Conservation (phyloP, 2,329 filamentous ascomycete genomes). For the Colletotrichum navitas region DNA sequence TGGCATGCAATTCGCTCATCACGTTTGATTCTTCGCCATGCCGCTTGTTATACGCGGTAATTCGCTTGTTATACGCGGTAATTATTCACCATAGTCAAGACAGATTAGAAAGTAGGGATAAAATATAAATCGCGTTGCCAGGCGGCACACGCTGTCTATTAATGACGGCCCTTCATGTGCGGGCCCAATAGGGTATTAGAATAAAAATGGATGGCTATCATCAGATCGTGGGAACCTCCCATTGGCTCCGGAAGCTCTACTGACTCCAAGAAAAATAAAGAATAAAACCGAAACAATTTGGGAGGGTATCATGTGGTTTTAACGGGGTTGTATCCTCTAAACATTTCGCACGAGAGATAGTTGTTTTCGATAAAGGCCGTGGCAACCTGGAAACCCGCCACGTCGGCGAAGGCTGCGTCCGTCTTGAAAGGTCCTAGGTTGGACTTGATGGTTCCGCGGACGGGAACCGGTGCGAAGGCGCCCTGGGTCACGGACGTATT, state of each 20-base stretch:
- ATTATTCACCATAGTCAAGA: too few species aligned
- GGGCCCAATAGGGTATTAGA: neutral
- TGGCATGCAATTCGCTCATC: neutral
- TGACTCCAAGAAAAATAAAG: neutral
- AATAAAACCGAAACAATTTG: neutral
- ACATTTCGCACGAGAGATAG: constrained; percentile 42
- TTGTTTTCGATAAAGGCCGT: constrained; percentile 44
- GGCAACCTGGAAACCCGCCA: constrained; percentile 38
- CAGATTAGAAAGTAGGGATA: neutral
- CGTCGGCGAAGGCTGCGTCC: constrained; percentile 24
- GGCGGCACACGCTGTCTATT: constrained; percentile 9
- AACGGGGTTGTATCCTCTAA: constrained; percentile 40
- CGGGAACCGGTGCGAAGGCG: constrained; percentile 46
- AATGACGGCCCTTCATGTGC: neutral
- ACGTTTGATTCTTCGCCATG: neutral
- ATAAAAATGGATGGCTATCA: constrained; percentile 23
- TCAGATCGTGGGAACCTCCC: constrained; percentile 15
- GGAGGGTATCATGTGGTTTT: constrained; percentile 39
- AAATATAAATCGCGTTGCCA: neutral
- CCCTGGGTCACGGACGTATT: constrained; percentile 57
- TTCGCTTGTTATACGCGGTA: neutral
- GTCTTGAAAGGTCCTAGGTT: constrained; percentile 47
- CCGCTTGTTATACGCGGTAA: neutral
- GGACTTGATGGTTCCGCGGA: constrained; percentile 45
- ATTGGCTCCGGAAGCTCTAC: neutral